Evolutionary conservation across 352 stramenopile genomes (phyloP), one percentile per base, ranked within the genome.

Genomic region (Phytophthora sansomeana): DNA sequence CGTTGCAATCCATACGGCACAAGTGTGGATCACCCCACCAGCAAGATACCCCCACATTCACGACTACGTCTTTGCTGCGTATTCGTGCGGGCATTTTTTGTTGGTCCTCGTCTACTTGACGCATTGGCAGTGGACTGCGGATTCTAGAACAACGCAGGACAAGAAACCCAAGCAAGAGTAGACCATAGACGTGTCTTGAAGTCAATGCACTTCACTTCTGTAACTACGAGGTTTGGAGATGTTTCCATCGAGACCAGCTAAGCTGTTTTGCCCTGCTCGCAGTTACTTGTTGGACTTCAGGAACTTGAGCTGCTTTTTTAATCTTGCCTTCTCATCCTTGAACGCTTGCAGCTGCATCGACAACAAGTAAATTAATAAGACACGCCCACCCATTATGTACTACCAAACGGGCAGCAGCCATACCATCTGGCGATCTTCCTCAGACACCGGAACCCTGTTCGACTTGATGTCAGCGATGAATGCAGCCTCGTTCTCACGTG

Each of bases 241-340:
- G 14, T 55, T 32, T 16, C 16, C 17, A 9, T 24, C 21, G 21
- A 24, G 21, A 24, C 21, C 21, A 24, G 21, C 21, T 46, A 39
- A 66, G 17, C 35, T 57, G 46, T 14, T 39, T 36, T 29, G 21
- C 28, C 19, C 29, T 59, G 58, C 26, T 60, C 16, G 56, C 21
- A 24, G 33, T 58, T 82, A 91, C 67, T 91, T 91, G 64, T 55
- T 82, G 42, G 68, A 80, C 63, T 89, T 81, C 58, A 93, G 42
- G 35, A 90, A 82, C 69, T 92, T 91, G 58, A 96, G 83, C 67
- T 96, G 78, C 67, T 93, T 90, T 64, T 96, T 93, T 63, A 95
- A 63, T 69, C 86, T 77, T 19, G 85, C 75, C 59, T 96, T 96
- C 61, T 96, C 88, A 58, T 93, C 83, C 61, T 94, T 94, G 71